These are phyloP conservation scores for Dorcoceras hygrometricum DNA, from an alignment of 257 asterid species.

Conservation along the genomic window DNA sequence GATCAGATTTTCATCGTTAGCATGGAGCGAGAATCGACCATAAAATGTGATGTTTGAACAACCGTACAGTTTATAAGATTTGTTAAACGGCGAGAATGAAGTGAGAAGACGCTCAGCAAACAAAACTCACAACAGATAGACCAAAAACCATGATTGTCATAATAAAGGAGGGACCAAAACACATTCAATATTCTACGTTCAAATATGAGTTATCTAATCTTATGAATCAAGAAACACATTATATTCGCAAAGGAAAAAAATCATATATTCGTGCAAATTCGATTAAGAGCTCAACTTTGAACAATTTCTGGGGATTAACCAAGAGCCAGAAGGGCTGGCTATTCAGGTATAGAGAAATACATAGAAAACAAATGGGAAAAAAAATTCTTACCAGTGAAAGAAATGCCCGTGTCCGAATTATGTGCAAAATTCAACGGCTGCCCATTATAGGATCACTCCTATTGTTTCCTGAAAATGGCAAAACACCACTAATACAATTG, in stretches of 20 bases:
- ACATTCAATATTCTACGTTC: background rate
- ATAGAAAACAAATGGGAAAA: constrained; percentile 1
- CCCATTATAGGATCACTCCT: constrained; percentile 22
- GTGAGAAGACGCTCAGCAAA: background rate
- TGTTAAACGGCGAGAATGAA: too few species aligned
- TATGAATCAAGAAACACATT: background rate
- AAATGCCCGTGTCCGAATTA: constrained; percentile 17
- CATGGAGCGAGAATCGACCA: background rate
- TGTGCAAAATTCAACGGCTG: constrained; percentile 33
- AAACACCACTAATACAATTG: background rate
- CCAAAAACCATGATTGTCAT: background rate
- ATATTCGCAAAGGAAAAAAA: background rate
- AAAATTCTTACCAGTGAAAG: constrained; percentile 30
- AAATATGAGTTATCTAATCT: constrained; percentile 1
- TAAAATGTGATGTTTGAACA: too few species aligned
- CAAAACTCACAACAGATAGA: background rate
- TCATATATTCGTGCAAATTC: constrained; percentile 18
- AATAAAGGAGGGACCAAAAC: background rate
- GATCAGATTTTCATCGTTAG: background rate
- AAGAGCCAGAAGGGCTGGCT: constrained; percentile 23
- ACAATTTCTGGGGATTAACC: constrained; percentile 24
- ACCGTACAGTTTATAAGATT: background rate
- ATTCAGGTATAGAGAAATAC: constrained; percentile 22
- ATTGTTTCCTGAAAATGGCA: constrained; percentile 23
- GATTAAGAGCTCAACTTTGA: constrained; percentile 20